These are phyloP conservation scores for Colletotrichum echinochloae DNA, from an alignment of 2,329 filamentous ascomycete species.

Conservation along the genomic window DNA sequence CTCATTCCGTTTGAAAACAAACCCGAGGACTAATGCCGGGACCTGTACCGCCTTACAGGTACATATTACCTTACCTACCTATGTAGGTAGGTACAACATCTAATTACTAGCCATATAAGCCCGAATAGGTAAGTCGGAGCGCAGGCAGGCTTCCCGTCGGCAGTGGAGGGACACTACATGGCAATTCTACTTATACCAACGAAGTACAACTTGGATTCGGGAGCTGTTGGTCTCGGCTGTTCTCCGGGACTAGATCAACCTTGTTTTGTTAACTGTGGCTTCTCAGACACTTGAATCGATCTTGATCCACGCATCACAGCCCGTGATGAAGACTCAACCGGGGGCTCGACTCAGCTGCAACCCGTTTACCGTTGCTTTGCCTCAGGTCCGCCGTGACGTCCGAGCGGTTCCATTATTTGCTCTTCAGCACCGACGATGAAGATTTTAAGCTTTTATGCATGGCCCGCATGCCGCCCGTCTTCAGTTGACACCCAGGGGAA, in stretches of 20 bases:
- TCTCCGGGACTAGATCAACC: not conserved
- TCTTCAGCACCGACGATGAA: constrained; percentile 7
- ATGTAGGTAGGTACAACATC: too few relatives aligned
- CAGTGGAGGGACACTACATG: not conserved
- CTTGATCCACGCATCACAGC: not conserved
- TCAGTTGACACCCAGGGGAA: constrained; percentile 24
- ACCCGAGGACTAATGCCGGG: not conserved
- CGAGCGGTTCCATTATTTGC: constrained; percentile 4
- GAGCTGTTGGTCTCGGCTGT: not conserved
- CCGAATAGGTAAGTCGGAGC: not conserved
- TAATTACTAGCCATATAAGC: constrained; percentile 11
- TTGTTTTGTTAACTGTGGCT: constrained; percentile 2
- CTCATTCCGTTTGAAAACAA: constrained; percentile 17
- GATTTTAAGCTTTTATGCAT: constrained; percentile 31
- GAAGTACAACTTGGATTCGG: not conserved
- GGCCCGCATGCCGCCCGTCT: constrained; percentile 24
- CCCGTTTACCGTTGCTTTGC: not conserved
- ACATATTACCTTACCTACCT: too few relatives aligned
- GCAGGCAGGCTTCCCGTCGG: constrained; percentile 5
- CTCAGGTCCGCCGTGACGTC: constrained; percentile 24
- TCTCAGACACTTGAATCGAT: not conserved
- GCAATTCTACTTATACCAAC: not conserved
- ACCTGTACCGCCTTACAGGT: not conserved
- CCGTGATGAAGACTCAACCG: not conserved
- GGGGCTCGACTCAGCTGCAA: constrained; percentile 1